phyloP scores from a whole-genome alignment of 108 stramenopile genomes.

The Chaetoceros muelleri region DNA sequence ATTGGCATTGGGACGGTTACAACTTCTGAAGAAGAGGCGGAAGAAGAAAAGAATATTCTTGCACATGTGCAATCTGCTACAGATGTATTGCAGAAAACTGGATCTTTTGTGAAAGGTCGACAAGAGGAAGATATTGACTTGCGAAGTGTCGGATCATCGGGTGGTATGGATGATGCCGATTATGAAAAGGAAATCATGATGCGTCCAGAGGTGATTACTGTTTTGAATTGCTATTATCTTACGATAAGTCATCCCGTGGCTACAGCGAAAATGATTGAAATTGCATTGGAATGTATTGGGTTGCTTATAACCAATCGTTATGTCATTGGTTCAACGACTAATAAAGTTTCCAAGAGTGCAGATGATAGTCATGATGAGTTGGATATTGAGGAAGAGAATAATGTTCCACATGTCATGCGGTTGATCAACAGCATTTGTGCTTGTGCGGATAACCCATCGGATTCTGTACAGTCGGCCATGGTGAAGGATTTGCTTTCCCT shows the following conservation, averaged over 20 bases:
- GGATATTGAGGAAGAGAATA: conserved; percentile 26
- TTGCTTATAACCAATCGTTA: conserved; percentile 25
- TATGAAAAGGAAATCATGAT: not conserved
- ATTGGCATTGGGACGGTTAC: not conserved
- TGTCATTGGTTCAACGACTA: conserved; percentile 26
- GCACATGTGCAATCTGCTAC: too few species aligned
- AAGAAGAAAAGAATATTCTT: conserved; percentile 8
- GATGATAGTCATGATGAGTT: conserved; percentile 1
- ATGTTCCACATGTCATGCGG: conserved; percentile 13
- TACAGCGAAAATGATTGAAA: conserved; percentile 33
- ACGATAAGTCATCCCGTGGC: conserved; percentile 32
- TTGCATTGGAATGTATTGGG: conserved; percentile 33
- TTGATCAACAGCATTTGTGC: not conserved
- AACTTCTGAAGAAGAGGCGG: conserved; percentile 4
- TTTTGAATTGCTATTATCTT: conserved; percentile 13
- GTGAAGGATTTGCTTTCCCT: conserved; percentile 39
- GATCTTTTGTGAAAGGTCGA: too few species aligned
- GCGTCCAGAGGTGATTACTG: conserved; percentile 14
- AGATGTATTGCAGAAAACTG: too few species aligned
- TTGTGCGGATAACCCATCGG: conserved; percentile 13
- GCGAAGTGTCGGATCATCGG: too few species aligned
- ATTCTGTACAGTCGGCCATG: conserved; percentile 42
- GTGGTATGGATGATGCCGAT: conserved; percentile 7
- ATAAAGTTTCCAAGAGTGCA: not conserved
- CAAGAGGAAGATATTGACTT: too few species aligned